Evolutionary conservation across 306 rosid species (phyloP).

Genomic region (Quercus wislizeni): DNA sequence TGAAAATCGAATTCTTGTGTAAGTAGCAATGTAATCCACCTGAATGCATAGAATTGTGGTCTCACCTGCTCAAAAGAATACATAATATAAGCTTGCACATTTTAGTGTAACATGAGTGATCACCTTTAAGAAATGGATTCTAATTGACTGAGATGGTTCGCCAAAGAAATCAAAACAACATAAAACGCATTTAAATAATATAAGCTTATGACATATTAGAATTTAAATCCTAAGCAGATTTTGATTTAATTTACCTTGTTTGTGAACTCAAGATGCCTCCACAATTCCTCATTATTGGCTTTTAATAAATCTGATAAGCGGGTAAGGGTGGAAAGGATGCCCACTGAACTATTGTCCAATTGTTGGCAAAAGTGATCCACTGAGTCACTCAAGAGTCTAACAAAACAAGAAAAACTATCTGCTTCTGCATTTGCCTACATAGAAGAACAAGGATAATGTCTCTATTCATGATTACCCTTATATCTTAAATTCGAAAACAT

Average conservation of each 20-base stretch:
- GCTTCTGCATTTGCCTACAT: slow-evolving; percentile 74
- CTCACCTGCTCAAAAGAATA: slow-evolving; percentile 47
- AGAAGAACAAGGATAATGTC: slow-evolving; percentile 8
- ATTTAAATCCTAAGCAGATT: background rate
- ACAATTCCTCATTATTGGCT: slow-evolving; percentile 63
- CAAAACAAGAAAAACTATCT: slow-evolving; percentile 81
- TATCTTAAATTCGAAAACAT: background rate
- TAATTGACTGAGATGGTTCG: background rate
- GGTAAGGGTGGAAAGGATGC: slow-evolving; percentile 72
- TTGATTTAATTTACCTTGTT: slow-evolving; percentile 47
- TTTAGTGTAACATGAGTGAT: slow-evolving; percentile 6
- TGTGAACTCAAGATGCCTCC: slow-evolving; percentile 78
- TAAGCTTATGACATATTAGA: background rate
- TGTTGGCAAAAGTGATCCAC: slow-evolving; percentile 88
- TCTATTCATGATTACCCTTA: background rate
- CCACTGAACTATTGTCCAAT: slow-evolving; percentile 68
- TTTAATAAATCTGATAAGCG: slow-evolving; percentile 61
- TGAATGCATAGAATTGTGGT: slow-evolving; percentile 76
- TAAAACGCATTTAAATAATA: background rate
- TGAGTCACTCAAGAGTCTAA: slow-evolving; percentile 66
- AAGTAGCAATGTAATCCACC: slow-evolving; percentile 82
- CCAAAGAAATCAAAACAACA: background rate
- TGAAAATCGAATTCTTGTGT: slow-evolving; percentile 76
- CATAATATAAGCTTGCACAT: slow-evolving; percentile 14
- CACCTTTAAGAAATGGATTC: background rate